Conservation (phyloP, 176 grass and related monocot genomes). For the Microstegium vimineum region DNA sequence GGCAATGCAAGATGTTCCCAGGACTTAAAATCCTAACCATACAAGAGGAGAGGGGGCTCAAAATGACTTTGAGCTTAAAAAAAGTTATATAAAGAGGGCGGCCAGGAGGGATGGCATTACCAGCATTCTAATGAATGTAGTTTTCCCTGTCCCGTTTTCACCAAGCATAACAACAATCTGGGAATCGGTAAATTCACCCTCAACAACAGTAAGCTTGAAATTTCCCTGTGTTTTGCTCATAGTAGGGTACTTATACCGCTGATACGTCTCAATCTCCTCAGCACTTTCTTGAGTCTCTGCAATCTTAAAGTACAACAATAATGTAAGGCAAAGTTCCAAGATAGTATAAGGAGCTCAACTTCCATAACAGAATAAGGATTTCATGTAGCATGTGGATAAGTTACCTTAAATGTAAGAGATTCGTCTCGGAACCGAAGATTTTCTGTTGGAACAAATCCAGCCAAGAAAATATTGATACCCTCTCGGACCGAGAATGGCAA, state of each 20-base stretch:
- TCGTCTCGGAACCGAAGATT: slow-evolving; percentile 80
- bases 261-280: slow-evolving; percentile 74
- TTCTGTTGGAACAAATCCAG: slow-evolving; percentile 80
- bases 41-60: neutral
- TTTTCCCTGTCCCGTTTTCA: slow-evolving; percentile 85
- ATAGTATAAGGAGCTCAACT: neutral
- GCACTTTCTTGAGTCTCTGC: slow-evolving; percentile 69
- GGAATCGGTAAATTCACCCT: slow-evolving; percentile 84
- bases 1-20: neutral
- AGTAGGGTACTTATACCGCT: slow-evolving; percentile 79
- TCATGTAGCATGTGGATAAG: neutral
- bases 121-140: slow-evolving; percentile 86
- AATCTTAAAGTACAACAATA: slow-evolving; percentile 37
- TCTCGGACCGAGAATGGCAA: slow-evolving; percentile 74
- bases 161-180: slow-evolving; percentile 88
- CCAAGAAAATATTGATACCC: slow-evolving; percentile 78
- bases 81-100: neutral
- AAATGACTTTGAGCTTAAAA: neutral
- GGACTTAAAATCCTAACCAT: neutral
- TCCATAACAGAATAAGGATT: neutral
- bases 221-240: slow-evolving; percentile 87
- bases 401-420: slow-evolving; percentile 84
- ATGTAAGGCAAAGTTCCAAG: neutral
- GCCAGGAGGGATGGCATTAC: slow-evolving; percentile 14
- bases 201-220: slow-evolving; percentile 63